Evolutionary conservation across 2,329 filamentous ascomycete species (phyloP), one percentile per base, ranked within the genome.

Genomic region (Hymenoscyphus albidus): DNA sequence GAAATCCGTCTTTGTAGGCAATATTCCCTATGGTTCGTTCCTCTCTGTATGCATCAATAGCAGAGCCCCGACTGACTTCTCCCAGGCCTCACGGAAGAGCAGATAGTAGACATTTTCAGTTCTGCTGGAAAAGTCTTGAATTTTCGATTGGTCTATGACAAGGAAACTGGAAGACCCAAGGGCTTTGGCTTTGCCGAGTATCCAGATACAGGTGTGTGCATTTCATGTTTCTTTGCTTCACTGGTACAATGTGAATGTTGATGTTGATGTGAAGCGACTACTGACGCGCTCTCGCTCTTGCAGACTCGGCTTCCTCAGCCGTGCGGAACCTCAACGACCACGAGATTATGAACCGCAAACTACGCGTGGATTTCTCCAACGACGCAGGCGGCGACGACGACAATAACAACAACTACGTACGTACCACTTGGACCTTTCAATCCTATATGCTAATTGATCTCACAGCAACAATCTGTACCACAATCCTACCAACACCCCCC

Each of bases 101-200:
- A 97, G 76, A 97, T 99, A 73, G 90, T 89, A 75, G 92, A 97
- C 72, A 96, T 96, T 67, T 96, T 98, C 77, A 91, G 88, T 75
- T 90, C 90, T 69, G 93, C 91, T 62, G 95, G 95, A 65, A 91
- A 93, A 70, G 94, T 98, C 1, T 83, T 96, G 65, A 94, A 91
- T 76, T 98, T 98, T 77, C 88, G 94, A 61, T 84, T 98, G 59
- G 94, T 98, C 69, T 96, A 97, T 78, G 96, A 98, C 80, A 90
- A 93, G 62, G 94, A 98, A 74, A 97, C 93, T 2, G 93, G 94
- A 54, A 88, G 92, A 64, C 93, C 95, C 0, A 98, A 97, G 78
- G 95, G 95, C 18, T 99, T 97, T 76, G 95, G 95, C 42, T 99
- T 98, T 73, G 91, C 93, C 74, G 94, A 98, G 76, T 99, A 96